Conservation (phyloP, 2,329 filamentous ascomycete species). For the Alternaria gansuensis region DNA sequence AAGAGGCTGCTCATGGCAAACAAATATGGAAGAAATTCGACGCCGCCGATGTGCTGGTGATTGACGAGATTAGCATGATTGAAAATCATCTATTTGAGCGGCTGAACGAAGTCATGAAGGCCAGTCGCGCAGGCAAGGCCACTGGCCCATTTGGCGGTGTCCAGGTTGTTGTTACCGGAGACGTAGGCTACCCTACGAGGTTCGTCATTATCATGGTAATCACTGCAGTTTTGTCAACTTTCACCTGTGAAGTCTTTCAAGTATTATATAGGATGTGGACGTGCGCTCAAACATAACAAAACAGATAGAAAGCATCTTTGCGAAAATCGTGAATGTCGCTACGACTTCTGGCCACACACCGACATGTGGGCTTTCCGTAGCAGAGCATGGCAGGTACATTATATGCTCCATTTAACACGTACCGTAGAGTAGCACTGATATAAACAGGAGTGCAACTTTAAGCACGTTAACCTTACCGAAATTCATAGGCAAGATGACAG, state of each 20-base stretch:
- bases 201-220: no score
- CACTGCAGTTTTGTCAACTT: slow-evolving; percentile 56
- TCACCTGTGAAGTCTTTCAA: slow-evolving; percentile 67
- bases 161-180: slow-evolving; percentile 66
- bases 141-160: slow-evolving; percentile 57
- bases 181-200: no score
- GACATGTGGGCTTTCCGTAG: slow-evolving; percentile 71
- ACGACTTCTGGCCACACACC: slow-evolving; percentile 53
- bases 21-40: slow-evolving; percentile 52
- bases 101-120: slow-evolving; percentile 59
- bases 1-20: slow-evolving; percentile 44
- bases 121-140: slow-evolving; percentile 12
- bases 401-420: neutral
- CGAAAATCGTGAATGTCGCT: slow-evolving; percentile 35
- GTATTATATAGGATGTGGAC: slow-evolving; percentile 62
- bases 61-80: slow-evolving; percentile 74
- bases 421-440: slow-evolving; percentile 10
- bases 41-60: slow-evolving; percentile 65
- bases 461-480: slow-evolving; percentile 61
- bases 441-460: slow-evolving; percentile 60
- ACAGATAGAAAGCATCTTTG: slow-evolving; percentile 23
- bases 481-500: slow-evolving; percentile 67
- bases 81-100: slow-evolving; percentile 65
- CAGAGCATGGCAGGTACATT: slow-evolving; percentile 58
- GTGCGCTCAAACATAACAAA: slow-evolving; percentile 37